Base-by-base conservation (phyloP, 2,329 filamentous ascomycete species). In the Hymenoscyphus occultus region DNA sequence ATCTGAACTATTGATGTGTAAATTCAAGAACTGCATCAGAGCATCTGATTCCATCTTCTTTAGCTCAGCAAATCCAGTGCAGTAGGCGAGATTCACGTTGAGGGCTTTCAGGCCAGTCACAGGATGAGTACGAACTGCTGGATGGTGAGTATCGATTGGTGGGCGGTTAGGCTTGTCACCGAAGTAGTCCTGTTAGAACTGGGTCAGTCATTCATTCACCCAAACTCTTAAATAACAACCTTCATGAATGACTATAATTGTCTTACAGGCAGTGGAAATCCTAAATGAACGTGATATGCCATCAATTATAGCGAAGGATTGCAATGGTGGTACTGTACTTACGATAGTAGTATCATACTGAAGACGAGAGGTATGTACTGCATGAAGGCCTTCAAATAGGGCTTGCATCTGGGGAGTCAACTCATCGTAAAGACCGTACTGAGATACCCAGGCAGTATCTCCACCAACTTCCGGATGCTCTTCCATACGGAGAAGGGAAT, bases 401-500 rank as follows among this genome's bases (percentile, higher is more conserved):
- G 63, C 69, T 62, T 71, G 59, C 64, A 71, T 67, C n/a, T 61
- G 61, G 14, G 62, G 61, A 48, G 67, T 70, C 13, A 71, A 62
- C 31, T 62, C 69, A 56, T 71, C 70, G 22, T 71, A 71, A 39
- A 71, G 65, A 1, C 69, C 70, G 40, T 71, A 71, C 14, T 59
- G 59, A 62, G 69, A 71, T 10, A 71, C 67, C 69, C 69, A 58
- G 83, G 81, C 1, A 91, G 92, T 66, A 85, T 89, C 75, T 95
- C 92, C 39, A 95, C 84, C 63, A 91, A 82, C 75, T 93, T 95
- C 54, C 0, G 82, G 81, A 64, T 81, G 80, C 61, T 82, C 79
- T 69, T 83, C 79, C 79, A 83, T 83, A 19, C 81, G 76, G 12
- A 84, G 74, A n/a, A 83, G 69, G 0, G 81, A 82, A 66, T 83